Conservation (phyloP, 495 filamentous ascomycete species). For the Penicillium coprophilum region DNA sequence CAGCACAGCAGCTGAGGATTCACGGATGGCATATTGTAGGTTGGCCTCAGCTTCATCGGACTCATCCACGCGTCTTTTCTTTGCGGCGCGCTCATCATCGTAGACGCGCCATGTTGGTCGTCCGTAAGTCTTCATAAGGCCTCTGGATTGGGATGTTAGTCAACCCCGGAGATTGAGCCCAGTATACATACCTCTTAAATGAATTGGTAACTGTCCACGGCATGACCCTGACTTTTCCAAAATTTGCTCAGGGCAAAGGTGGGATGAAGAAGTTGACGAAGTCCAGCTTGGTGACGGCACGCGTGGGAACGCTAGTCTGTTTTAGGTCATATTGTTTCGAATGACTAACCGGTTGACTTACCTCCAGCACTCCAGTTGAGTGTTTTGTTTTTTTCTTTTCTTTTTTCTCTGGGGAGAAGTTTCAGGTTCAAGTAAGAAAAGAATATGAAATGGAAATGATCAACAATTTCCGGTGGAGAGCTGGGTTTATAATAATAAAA, state of each 20-base stretch:
- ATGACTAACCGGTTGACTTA: background rate
- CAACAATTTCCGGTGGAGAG: slow-evolving; percentile 2
- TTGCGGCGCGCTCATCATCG: slow-evolving; percentile 47
- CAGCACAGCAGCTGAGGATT: slow-evolving; percentile 48
- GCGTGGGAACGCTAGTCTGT: slow-evolving; percentile 31
- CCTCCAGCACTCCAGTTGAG: too few relatives aligned
- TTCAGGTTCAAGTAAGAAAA: background rate
- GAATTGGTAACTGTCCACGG: slow-evolving; percentile 59
- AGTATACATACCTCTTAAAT: slow-evolving; percentile 50
- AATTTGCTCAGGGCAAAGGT: slow-evolving; percentile 16
- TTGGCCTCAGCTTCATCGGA: slow-evolving; percentile 50
- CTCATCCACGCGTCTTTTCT: slow-evolving; percentile 51
- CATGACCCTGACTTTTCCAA: slow-evolving; percentile 40
- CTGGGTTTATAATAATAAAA: slow-evolving; percentile 7
- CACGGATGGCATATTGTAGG: slow-evolving; percentile 49
- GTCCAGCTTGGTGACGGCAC: slow-evolving; percentile 30
- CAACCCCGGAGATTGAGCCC: background rate
- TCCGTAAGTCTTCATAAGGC: slow-evolving; percentile 55
- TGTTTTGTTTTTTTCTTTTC: background rate
- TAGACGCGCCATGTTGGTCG: slow-evolving; percentile 51
- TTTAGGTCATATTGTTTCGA: slow-evolving; percentile 36
- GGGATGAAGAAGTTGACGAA: slow-evolving; percentile 13
- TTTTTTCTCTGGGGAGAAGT: background rate
- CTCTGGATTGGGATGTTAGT: slow-evolving; percentile 29
- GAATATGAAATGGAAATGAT: background rate